Conservation (phyloP, 2,329 filamentous ascomycete species). For the Diplodia mutila region DNA sequence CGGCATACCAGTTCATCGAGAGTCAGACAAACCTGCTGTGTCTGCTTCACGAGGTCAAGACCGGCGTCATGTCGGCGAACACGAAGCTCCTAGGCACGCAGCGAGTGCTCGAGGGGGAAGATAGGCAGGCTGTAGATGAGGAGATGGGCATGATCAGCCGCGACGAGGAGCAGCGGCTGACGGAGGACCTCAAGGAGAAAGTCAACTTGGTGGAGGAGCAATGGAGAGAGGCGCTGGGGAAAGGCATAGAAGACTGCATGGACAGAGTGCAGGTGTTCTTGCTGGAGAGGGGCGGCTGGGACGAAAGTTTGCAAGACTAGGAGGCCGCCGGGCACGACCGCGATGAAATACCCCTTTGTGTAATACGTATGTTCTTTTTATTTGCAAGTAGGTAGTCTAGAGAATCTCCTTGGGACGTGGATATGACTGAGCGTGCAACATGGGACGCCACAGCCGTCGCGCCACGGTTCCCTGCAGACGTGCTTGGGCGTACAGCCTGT, state of each 20-base stretch:
- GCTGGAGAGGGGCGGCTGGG: constrained; percentile 81
- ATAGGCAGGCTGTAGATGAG: constrained; percentile 44
- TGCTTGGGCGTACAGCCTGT: background rate
- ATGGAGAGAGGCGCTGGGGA: constrained; percentile 86
- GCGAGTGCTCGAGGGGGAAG: constrained; percentile 48
- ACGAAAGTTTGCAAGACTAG: constrained; percentile 61
- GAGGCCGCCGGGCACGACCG: background rate
- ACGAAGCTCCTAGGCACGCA: constrained; percentile 70
- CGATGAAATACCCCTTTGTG: constrained; percentile 14
- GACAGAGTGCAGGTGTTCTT: constrained; percentile 74
- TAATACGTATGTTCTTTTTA: constrained; percentile 13
- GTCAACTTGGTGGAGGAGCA: constrained; percentile 88
- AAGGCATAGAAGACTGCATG: constrained; percentile 73
- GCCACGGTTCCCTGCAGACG: background rate
- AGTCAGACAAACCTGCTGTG: constrained; percentile 89
- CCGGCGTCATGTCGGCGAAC: constrained; percentile 71
- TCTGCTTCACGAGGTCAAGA: constrained; percentile 86
- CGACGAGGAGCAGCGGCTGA: constrained; percentile 73
- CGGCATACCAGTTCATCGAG: constrained; percentile 96
- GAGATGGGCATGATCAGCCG: constrained; percentile 62
- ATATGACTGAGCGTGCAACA: background rate
- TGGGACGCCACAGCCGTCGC: constrained; percentile 1
- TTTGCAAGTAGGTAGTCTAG: background rate
- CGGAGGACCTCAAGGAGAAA: constrained; percentile 89
- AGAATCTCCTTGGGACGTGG: background rate